Evolutionary conservation across 2,329 filamentous ascomycete species (phyloP), one percentile per base, ranked within the genome.

Genomic region (Dendrostoma leiphaemia): DNA sequence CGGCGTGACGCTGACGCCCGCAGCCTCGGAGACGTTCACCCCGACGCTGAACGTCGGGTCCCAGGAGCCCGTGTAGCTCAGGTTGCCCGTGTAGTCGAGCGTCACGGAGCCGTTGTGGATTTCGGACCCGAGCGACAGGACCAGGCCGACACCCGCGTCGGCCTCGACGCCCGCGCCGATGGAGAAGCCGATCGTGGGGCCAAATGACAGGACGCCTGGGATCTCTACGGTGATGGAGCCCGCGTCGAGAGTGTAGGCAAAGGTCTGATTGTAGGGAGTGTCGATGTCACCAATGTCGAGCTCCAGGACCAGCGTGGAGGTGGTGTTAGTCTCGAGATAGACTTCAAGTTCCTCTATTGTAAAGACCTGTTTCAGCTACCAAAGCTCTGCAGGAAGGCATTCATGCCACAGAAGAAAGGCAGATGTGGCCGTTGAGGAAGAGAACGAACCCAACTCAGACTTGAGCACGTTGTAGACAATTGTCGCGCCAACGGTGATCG

Each of bases 401-500:
- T n/a, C n/a, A n/a, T n/a, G n/a, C n/a, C n/a, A n/a, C n/a, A 8
- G 10, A 10, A 10, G 24, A 6, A 5, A 13, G n/a, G 8, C 7
- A 9, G 13, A 41, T 6, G 37, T 23, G 19, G 8, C 3, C 4
- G 8, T 15, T 5, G 6, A 1, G 12, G 15, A 12, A n/a, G 9
- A 23, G 7, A 12, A 43, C 48, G 29, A 1, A 51, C 48, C 38
- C 13, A 51, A 28, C n/a, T 32, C 31, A n/a, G 48, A 64, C 21
- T 58, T 58, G 45, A 67, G 61, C 54, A 75, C 70, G 55, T 69
- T 70, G 62, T 73, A 77, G 48, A 66, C 64, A 17, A 77, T 64
- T 53, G 70, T 69, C 24, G 74, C 74, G 2, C 73, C 75, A 41
- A 77, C 69, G 13, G 69, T 70, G 40, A 74, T 63, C 15, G 64